Evolutionary conservation across 2,329 filamentous ascomycete genomes (phyloP).

Genomic region (Sclerotinia sclerotiorum): DNA sequence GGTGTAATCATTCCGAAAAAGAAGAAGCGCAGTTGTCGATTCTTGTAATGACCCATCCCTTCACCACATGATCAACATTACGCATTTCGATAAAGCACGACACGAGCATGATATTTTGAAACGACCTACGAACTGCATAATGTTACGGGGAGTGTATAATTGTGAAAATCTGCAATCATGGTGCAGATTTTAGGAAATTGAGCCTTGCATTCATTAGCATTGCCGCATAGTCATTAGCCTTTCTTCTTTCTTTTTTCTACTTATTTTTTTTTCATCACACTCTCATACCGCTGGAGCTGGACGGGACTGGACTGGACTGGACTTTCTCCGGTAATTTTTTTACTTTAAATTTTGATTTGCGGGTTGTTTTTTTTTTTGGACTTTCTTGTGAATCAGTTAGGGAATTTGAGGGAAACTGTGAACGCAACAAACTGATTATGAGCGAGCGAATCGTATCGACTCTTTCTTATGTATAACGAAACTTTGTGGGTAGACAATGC

Average conservation of each 20-base stretch:
- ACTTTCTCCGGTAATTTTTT: conserved; percentile 21
- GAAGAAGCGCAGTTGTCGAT: conserved; percentile 81
- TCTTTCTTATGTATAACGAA: conserved; percentile 41
- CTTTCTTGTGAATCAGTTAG: conserved; percentile 25
- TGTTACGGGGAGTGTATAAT: conserved; percentile 36
- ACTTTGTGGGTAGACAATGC: conserved; percentile 42
- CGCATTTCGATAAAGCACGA: conserved; percentile 13
- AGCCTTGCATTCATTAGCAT: conserved; percentile 26
- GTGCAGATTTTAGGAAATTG: conserved; percentile 21
- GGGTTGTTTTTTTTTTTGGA: background rate
- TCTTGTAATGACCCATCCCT: conserved; percentile 56
- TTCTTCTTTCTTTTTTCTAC: conserved; percentile 11
- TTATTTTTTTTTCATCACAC: conserved; percentile 15
- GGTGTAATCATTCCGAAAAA: conserved; percentile 53
- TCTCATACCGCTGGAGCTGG: conserved; percentile 18
- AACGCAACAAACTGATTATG: conserved; percentile 23
- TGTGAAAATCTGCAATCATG: conserved; percentile 23
- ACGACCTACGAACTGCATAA: conserved; percentile 40
- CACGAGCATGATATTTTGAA: conserved; percentile 34
- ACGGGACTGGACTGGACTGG: conserved; percentile 14
- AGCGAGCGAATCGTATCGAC: conserved; percentile 10
- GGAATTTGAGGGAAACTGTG: conserved; percentile 20
- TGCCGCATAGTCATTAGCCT: conserved; percentile 4
- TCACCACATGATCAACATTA: conserved; percentile 8
- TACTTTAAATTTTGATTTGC: conserved; percentile 25